Percentiles rank a stretch among this genome's conserved stretches.
These are phyloP conservation scores for Amanita subjunquillea DNA, from an alignment of 768 basidiomycete genomes.

Conservation along the genomic window DNA sequence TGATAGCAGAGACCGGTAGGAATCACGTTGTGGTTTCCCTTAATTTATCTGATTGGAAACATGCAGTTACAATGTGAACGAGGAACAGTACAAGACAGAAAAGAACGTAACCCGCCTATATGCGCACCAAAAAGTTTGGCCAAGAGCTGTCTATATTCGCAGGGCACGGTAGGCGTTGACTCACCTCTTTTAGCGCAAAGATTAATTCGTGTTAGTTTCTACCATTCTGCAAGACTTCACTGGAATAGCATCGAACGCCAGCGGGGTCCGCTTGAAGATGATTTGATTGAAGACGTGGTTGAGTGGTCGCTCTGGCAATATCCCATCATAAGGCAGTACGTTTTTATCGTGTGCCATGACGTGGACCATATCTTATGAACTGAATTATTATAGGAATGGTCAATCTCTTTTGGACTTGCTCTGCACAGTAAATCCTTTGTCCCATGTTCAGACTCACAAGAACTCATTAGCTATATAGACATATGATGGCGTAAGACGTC, in stretches of 20 bases:
- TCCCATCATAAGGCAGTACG: constrained; percentile 41
- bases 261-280: constrained; percentile 48
- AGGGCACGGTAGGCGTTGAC: constrained; percentile 44
- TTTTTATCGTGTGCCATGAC: not conserved
- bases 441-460: not conserved
- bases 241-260: constrained; percentile 70
- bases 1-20: constrained; percentile 48
- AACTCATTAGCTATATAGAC: constrained; percentile 22
- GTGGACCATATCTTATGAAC: constrained; percentile 14
- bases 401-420: constrained; percentile 40
- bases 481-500: constrained; percentile 59
- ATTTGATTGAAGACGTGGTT: constrained; percentile 58
- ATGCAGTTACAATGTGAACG: constrained; percentile 44
- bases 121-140: constrained; percentile 68
- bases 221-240: constrained; percentile 55
- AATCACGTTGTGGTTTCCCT: not conserved
- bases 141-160: constrained; percentile 58
- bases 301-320: constrained; percentile 78
- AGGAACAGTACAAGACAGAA: constrained; percentile 48
- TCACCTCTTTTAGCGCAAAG: not conserved
- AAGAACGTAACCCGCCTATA: constrained; percentile 58
- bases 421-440: constrained; percentile 28
- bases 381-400: constrained; percentile 20
- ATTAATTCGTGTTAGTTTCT: constrained; percentile 30
- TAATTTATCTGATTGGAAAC: not conserved